Conservation (phyloP, 768 basidiomycete genomes). For the Trametes cinnabarina region DNA sequence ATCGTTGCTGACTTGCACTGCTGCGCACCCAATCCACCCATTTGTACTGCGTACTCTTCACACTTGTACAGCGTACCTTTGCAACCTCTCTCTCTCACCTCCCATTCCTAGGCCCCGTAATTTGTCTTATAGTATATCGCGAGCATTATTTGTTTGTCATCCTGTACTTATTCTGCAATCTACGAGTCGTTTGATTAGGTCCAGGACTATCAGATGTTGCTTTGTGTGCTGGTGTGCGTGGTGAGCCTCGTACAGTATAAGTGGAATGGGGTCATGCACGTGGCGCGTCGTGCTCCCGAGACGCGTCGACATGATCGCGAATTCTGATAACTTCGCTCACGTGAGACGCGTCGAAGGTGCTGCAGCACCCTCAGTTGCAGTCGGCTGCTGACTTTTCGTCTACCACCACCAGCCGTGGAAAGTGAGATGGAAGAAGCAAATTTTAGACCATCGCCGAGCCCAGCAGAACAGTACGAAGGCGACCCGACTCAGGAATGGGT, state of each 20-base stretch:
- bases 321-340: not conserved
- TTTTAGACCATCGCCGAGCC: constrained; percentile 16
- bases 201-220: constrained; percentile 2
- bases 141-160: constrained; percentile 67
- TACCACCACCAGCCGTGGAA: not conserved
- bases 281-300: too few species aligned
- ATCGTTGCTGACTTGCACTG: constrained; percentile 21
- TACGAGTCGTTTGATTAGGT: constrained; percentile 25
- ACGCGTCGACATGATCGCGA: not conserved
- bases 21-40: constrained; percentile 4
- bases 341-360: not conserved
- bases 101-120: constrained; percentile 35
- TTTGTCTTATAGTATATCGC: constrained; percentile 68
- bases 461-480: constrained; percentile 16
- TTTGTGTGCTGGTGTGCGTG: not conserved
- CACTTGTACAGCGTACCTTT: constrained; percentile 36
- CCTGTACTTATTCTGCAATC: constrained; percentile 64
- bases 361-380: not conserved
- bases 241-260: too few species aligned
- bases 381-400: not conserved
- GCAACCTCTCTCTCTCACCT: constrained; percentile 11
- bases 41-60: constrained; percentile 28
- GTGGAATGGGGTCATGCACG: too few species aligned
- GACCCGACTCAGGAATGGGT: constrained; percentile 15
- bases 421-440: not conserved